A percentile compares a stretch with the other conserved stretches of the same genome.
Conservation (phyloP, 352 stramenopile species). For the Pythium myriotylum region DNA sequence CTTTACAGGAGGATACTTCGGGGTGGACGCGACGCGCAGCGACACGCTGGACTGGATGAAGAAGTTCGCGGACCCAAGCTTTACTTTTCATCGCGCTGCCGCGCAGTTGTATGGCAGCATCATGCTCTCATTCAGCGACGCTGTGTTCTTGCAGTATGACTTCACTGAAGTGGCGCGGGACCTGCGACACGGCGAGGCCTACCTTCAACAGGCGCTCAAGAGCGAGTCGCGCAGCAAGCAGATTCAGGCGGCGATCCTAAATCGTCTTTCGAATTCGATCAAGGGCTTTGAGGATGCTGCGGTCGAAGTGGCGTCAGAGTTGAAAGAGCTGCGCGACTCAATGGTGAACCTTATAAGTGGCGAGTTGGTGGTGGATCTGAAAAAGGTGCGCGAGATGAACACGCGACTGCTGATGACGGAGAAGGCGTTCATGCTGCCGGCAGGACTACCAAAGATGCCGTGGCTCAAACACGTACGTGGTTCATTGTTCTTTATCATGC, state of each 20-base stretch:
- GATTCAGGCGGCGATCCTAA: slow-evolving; percentile 28
- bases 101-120: slow-evolving; percentile 83
- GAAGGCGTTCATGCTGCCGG: slow-evolving; percentile 74
- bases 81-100: slow-evolving; percentile 72
- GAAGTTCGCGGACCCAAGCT: slow-evolving; percentile 69
- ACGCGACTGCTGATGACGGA: slow-evolving; percentile 83
- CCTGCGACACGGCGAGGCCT: slow-evolving; percentile 60
- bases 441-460: slow-evolving; percentile 65
- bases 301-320: slow-evolving; percentile 52
- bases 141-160: slow-evolving; percentile 86
- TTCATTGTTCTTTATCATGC: not conserved
- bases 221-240: slow-evolving; percentile 24
- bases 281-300: slow-evolving; percentile 63
- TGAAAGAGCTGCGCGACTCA: slow-evolving; percentile 55
- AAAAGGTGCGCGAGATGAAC: slow-evolving; percentile 82
- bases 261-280: slow-evolving; percentile 62
- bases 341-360: slow-evolving; percentile 66
- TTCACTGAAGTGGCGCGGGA: slow-evolving; percentile 80
- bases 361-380: slow-evolving; percentile 72
- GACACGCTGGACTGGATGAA: slow-evolving; percentile 82
- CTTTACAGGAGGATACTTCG: slow-evolving; percentile 73
- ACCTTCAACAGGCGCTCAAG: slow-evolving; percentile 50
- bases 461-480: slow-evolving; percentile 85
- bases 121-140: slow-evolving; percentile 74
- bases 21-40: slow-evolving; percentile 53